A percentile compares a stretch with the other conserved stretches of the same genome.
These are phyloP conservation scores for Phaeosphaeria sp. DNA, from an alignment of 2,329 filamentous ascomycete species.

Conservation along the genomic window DNA sequence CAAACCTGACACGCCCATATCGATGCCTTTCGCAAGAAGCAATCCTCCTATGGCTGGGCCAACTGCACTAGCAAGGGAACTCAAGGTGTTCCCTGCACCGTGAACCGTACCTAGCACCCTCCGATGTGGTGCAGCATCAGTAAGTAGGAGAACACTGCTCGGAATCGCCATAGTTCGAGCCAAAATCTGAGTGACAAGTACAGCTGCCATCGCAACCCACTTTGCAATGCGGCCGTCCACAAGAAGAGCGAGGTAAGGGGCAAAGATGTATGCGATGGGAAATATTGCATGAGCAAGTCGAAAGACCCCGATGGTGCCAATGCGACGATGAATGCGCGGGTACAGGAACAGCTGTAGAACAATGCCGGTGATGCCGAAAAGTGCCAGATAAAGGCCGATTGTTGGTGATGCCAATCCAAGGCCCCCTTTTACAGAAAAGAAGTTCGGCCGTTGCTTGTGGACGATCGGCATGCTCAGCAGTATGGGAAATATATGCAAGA, in stretches of 20 bases:
- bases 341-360: constrained; percentile 54
- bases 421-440: constrained; percentile 54
- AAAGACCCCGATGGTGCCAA: constrained; percentile 50
- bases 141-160: constrained; percentile 64
- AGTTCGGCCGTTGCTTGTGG: constrained; percentile 23
- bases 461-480: constrained; percentile 52
- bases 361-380: constrained; percentile 54
- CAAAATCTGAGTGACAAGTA: constrained; percentile 51
- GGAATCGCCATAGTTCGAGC: constrained; percentile 61
- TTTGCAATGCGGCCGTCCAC: constrained; percentile 38
- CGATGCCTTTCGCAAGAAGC: constrained; percentile 64
- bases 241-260: constrained; percentile 51
- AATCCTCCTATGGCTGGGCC: constrained; percentile 65
- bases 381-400: constrained; percentile 54
- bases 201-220: constrained; percentile 49
- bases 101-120: constrained; percentile 62
- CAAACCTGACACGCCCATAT: constrained; percentile 61
- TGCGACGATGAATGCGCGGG: constrained; percentile 45
- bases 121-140: constrained; percentile 63
- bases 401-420: constrained; percentile 52
- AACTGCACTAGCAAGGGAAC: constrained; percentile 63
- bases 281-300: constrained; percentile 51
- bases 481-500: constrained; percentile 55
- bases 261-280: constrained; percentile 50
- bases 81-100: constrained; percentile 64